These are phyloP conservation scores for Ceratocystis cacaofunesta DNA, from an alignment of 2,329 filamentous ascomycete species.

Conservation along the genomic window DNA sequence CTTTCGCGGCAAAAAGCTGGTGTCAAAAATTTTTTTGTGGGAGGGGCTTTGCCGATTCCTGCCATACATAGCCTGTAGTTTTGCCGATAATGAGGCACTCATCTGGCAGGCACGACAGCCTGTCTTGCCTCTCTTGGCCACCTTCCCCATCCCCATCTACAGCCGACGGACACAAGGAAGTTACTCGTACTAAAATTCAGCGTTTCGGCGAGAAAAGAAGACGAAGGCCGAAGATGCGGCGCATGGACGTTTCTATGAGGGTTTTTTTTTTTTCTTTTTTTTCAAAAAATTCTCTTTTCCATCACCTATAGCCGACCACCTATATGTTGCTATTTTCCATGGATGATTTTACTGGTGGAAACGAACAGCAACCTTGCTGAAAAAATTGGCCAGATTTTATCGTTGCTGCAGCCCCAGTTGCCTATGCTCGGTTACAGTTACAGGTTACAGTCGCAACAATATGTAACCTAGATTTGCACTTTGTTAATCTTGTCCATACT, in stretches of 20 bases:
- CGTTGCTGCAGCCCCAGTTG: neutral
- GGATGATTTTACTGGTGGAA: too few species aligned
- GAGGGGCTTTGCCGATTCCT: neutral
- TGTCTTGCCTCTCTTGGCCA: neutral
- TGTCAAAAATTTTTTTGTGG: neutral
- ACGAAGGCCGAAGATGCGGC: neutral
- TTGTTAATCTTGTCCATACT: neutral
- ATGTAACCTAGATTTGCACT: slow-evolving; percentile 1
- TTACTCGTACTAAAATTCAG: neutral
- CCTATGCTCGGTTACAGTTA: neutral
- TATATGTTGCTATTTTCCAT: too few species aligned
- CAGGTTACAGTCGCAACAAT: neutral
- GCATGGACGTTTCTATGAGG: neutral
- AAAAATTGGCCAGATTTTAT: neutral
- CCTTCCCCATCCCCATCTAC: neutral
- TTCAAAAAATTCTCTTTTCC: neutral
- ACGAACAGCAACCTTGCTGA: too few species aligned
- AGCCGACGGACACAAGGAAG: neutral
- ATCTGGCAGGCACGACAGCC: neutral
- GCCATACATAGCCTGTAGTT: neutral
- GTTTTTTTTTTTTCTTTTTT: neutral
- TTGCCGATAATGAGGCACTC: neutral
- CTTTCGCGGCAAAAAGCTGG: too few species aligned
- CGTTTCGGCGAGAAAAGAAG: too few species aligned
- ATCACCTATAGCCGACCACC: too few species aligned